These are phyloP conservation scores for Populus tomentosa DNA, from an alignment of 441 rosid genomes.

Conservation along the genomic window DNA sequence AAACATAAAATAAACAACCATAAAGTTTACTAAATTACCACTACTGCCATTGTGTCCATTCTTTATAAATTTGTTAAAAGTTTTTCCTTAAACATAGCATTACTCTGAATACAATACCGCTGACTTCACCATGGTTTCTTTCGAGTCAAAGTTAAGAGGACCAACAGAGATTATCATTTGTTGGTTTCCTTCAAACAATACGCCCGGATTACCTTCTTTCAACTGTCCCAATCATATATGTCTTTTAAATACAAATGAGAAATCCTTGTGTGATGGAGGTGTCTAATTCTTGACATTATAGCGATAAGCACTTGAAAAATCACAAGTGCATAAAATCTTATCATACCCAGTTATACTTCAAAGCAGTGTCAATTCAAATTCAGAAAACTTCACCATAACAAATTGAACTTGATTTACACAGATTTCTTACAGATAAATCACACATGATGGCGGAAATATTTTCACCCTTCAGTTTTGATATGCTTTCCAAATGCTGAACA, in stretches of 20 bases:
- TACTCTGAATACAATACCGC: neutral
- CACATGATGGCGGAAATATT: slow-evolving; percentile 82
- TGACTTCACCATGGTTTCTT: neutral
- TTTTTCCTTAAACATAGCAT: no score
- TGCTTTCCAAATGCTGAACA: slow-evolving; percentile 83
- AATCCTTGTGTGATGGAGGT: neutral
- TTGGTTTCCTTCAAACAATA: neutral
- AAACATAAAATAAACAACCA: no score
- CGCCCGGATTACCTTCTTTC: neutral
- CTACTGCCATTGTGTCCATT: no score
- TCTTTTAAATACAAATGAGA: neutral
- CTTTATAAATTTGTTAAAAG: no score
- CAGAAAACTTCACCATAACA: slow-evolving; percentile 2
- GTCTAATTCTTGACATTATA: neutral
- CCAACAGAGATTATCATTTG: neutral
- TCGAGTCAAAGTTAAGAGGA: neutral
- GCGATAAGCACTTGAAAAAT: neutral
- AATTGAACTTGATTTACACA: slow-evolving; percentile 11
- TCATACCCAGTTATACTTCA: neutral
- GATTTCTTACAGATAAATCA: slow-evolving; percentile 87
- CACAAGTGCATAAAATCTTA: neutral
- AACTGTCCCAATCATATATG: neutral
- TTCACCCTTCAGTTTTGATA: slow-evolving; percentile 94
- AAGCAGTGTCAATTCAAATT: neutral
- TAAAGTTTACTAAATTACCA: no score